A percentile compares a stretch with the other conserved stretches of the same genome.
These are phyloP conservation scores for Rhizopus delemar DNA, from an alignment of 371 early-diverging fungal genomes.

Conservation along the genomic window DNA sequence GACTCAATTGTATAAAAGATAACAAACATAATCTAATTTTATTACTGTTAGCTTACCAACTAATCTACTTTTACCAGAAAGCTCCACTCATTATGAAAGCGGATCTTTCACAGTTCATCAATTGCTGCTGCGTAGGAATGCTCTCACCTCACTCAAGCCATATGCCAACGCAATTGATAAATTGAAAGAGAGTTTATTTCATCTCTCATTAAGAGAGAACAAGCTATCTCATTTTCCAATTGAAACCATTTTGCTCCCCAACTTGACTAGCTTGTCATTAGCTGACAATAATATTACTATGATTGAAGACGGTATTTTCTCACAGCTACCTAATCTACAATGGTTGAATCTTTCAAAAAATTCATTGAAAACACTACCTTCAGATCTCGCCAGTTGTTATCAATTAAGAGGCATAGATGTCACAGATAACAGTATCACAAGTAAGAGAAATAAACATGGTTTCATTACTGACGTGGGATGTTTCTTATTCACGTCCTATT, in stretches of 20 bases:
- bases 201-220: slow-evolving; percentile 54
- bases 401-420: slow-evolving; percentile 65
- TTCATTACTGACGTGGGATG: background rate
- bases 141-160: slow-evolving; percentile 12
- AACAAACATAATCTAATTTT: background rate
- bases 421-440: slow-evolving; percentile 56
- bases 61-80: slow-evolving; percentile 15
- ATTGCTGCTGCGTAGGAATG: slow-evolving; percentile 24
- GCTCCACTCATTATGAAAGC: slow-evolving; percentile 18
- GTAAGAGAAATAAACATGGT: slow-evolving; percentile 10
- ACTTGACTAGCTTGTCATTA: slow-evolving; percentile 66
- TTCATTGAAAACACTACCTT: slow-evolving; percentile 42
- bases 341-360: slow-evolving; percentile 41
- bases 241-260: slow-evolving; percentile 54
- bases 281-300: slow-evolving; percentile 57
- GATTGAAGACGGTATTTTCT: slow-evolving; percentile 25
- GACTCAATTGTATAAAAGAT: background rate
- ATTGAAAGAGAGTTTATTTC: slow-evolving; percentile 23
- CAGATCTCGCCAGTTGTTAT: slow-evolving; percentile 51
- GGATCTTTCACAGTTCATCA: slow-evolving; percentile 14
- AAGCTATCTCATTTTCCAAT: slow-evolving; percentile 50
- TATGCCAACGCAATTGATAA: slow-evolving; percentile 22
- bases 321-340: slow-evolving; percentile 24
- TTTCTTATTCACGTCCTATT: background rate
- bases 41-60: slow-evolving; percentile 14